Base-by-base conservation (phyloP, 805 yeast genomes). In the Myxozyma melibiosi region DNA sequence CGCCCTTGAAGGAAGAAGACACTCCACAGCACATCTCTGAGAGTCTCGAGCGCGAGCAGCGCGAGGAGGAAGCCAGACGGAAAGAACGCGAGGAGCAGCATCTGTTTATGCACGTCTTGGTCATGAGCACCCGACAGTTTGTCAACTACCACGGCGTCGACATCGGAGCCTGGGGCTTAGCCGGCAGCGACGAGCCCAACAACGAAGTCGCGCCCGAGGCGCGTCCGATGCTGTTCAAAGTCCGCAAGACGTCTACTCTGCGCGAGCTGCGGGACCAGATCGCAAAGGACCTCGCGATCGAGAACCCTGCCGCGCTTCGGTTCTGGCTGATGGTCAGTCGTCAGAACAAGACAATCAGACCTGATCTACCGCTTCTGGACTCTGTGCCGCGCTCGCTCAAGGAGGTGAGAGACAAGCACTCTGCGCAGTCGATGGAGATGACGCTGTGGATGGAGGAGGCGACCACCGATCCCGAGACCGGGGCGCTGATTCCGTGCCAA, bases 31-130 rank as follows among this genome's bases (percentile, higher is more conserved):
- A 88, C 66, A 83, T 94, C 24, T 81, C 88, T 0, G 73, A 77
- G 18, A 84, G 84, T 59, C 80, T 94, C 18, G 78, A 81, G 47
- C 75, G 73, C 46, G 97, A 92, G 66, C 73, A 75, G 9, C 80
- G 77, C 53, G 86, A 83, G 58, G 78, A 79, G 38, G 83, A 80
- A 49, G 65, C 72, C 27, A 73, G 80, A 34, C 77, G 81, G 35
- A 80, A 79, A 61, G 88, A 86, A 61, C 74, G 78, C 41, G 89
- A 85, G 61, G 97, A 92, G 67, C 83, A 82, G 73, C 88, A 84
- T 66, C 68, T 83, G 24, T 86, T 82, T 66, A 74, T 80, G 41
- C 79, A 78, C 50, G 78, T 88, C 50, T 79, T 81, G 51, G 71
- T 89, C 30, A 82, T 81, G 56, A 78, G 87, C 0, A 68, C 75